These are phyloP conservation scores for Boletus bicolor DNA, from an alignment of 768 basidiomycete genomes.

Conservation along the genomic window DNA sequence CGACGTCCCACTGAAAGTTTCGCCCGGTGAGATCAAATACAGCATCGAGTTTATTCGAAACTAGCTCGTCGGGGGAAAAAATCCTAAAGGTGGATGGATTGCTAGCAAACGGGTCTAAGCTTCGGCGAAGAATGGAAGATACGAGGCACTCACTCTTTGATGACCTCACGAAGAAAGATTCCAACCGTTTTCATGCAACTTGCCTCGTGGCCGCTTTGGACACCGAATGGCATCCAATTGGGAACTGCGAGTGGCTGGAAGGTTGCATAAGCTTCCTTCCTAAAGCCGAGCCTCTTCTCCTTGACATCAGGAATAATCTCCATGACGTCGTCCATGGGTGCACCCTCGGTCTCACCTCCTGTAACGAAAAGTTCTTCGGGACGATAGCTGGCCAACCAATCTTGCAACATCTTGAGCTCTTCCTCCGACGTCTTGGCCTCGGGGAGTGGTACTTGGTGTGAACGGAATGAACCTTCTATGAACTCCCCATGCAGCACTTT, in stretches of 20 bases:
- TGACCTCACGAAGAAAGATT: conserved; percentile 51
- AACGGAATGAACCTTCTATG: conserved; percentile 77
- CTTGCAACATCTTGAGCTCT: conserved; percentile 60
- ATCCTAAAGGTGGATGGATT: conserved; percentile 82
- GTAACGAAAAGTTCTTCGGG: conserved; percentile 64
- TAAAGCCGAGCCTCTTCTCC: conserved; percentile 66
- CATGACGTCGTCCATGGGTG: conserved; percentile 54
- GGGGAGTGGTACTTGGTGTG: conserved; percentile 89
- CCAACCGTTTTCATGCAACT: conserved; percentile 79
- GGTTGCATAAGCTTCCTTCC: conserved; percentile 61
- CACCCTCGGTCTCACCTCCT: conserved; percentile 37
- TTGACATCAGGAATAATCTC: conserved; percentile 51
- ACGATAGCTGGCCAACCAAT: conserved; percentile 74
- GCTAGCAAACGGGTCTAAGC: conserved; percentile 30
- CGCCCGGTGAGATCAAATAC: conserved; percentile 65
- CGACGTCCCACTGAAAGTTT: conserved; percentile 84
- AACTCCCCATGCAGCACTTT: conserved; percentile 62
- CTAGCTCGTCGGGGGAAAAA: conserved; percentile 87
- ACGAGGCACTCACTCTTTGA: conserved; percentile 43
- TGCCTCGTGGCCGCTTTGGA: conserved; percentile 53
- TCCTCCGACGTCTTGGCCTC: conserved; percentile 58
- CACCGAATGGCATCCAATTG: conserved; percentile 56
- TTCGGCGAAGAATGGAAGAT: not conserved
- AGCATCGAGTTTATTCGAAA: conserved; percentile 85
- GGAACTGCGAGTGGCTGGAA: conserved; percentile 63